Evolutionary conservation across 1,284 basidiomycete species (phyloP).

Genomic region (Fomitopsis betulina): DNA sequence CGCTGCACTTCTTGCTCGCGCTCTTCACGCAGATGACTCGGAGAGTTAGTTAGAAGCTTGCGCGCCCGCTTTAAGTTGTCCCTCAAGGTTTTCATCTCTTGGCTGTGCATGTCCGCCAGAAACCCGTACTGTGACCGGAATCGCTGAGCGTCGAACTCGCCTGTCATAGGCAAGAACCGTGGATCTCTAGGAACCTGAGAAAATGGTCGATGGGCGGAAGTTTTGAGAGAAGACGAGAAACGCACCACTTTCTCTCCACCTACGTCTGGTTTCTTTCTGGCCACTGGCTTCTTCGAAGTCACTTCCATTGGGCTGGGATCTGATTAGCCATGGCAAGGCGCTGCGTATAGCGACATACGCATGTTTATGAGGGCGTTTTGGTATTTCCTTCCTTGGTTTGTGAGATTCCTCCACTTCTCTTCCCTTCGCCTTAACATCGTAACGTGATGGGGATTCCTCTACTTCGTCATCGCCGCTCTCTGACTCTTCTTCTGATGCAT

Average conservation of each 20-base stretch:
- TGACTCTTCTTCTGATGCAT: constrained; percentile 29
- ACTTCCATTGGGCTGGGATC: constrained; percentile 71
- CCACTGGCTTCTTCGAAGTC: constrained; percentile 84
- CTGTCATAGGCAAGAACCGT: constrained; percentile 77
- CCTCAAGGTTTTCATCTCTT: constrained; percentile 66
- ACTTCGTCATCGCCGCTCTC: constrained; percentile 24
- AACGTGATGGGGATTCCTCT: constrained; percentile 12
- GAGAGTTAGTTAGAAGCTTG: constrained; percentile 63
- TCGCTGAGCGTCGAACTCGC: constrained; percentile 64
- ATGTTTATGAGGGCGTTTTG: constrained; percentile 79
- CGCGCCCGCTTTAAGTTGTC: constrained; percentile 65
- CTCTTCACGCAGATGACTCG: constrained; percentile 58
- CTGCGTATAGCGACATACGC: constrained; percentile 57
- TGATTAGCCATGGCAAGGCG: constrained; percentile 1
- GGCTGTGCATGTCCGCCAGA: constrained; percentile 61
- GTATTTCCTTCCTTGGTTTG: constrained; percentile 39
- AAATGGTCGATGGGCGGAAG: background rate
- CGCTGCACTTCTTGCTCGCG: constrained; percentile 68
- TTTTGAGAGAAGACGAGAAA: constrained; percentile 2
- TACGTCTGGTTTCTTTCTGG: constrained; percentile 72
- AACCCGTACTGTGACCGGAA: constrained; percentile 82
- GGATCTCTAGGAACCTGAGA: constrained; percentile 80
- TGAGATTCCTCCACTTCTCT: constrained; percentile 28
- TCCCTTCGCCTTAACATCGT: constrained; percentile 16
- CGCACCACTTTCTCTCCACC: constrained; percentile 66